Base-by-base conservation (phyloP, 495 filamentous ascomycete genomes). In the Lasiosphaeris hirsuta region DNA sequence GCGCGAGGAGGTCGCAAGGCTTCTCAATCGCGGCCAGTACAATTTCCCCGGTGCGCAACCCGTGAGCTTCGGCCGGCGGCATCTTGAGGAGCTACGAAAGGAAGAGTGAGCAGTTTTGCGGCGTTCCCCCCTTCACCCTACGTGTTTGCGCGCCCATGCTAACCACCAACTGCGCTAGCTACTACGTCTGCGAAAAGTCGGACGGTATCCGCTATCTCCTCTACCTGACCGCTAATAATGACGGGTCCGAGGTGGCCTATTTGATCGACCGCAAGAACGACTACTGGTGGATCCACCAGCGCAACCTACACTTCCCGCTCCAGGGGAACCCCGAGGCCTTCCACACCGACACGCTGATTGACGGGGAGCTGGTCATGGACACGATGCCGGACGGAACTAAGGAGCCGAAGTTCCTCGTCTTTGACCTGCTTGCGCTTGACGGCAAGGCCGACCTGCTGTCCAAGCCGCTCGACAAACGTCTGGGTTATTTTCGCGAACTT, bases 131-230 rank as follows among this genome's bases (percentile, higher is more conserved):
- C 9, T 33, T 14, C 13, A 3, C 14, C 18, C 19, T 18, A 43
- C 23, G 41, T 54, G 10, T 41, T 19, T 51, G 30, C 41, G 46
- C 36, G 8, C 4, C 11, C 44, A 30, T 30, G 23, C 23, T 30
- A 30, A 30, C 23, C 23, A 5, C 23, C 2, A 30, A 30, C 23
- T 30, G 23, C 23, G 23, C 23, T 55, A 87, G 84, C 70, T 98
- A 97, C 74, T 97, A 90, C 67, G 89, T 98, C 61, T 97, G 94
- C 77, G 94, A 98, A 74, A 98, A 98, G 73, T 96, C 93, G 0
- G 94, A 98, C 67, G 94, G 94, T 37, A 90, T 97, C 63, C 86
- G 94, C 41, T 97, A 92, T 69, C 81, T 98, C 17, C 84, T 98
- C 68, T 98, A 93, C 78, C 86, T 92, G 59, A 88, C 89, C 57